phyloP scores from a whole-genome alignment of 2,329 filamentous ascomycete genomes.

The Westerdykella sp. region DNA sequence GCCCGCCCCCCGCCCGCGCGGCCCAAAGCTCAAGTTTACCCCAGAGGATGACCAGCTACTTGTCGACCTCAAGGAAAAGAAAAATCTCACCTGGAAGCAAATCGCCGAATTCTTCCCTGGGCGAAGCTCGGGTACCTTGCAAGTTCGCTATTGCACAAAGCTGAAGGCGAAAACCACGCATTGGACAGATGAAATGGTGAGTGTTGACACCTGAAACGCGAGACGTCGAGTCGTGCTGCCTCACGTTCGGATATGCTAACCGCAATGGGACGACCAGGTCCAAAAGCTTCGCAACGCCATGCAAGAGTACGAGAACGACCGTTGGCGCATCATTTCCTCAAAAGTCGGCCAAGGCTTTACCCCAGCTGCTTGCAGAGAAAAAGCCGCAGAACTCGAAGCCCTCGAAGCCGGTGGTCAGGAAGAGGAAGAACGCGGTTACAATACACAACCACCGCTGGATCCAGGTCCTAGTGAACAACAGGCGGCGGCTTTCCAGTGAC shows the following conservation, averaged over 20 bases:
- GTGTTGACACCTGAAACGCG: constrained; percentile 37
- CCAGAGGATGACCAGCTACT: constrained; percentile 83
- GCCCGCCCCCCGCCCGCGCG: constrained; percentile 72
- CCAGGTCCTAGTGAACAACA: constrained; percentile 25
- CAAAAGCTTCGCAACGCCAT: constrained; percentile 70
- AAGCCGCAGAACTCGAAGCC: constrained; percentile 56
- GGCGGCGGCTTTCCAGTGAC: constrained; percentile 31
- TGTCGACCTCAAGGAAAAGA: constrained; percentile 88
- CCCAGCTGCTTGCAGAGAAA: constrained; percentile 77
- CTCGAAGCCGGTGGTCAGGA: constrained; percentile 22
- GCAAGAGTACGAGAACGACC: constrained; percentile 82
- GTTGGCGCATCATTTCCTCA: constrained; percentile 85
- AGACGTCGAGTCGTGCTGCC: constrained; percentile 28
- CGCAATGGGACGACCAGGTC: constrained; percentile 50
- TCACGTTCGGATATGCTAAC: constrained; percentile 30
- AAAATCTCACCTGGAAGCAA: constrained; percentile 94
- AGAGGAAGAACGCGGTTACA: constrained; percentile 21
- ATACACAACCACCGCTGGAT: constrained; percentile 25
- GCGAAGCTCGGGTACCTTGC: constrained; percentile 79
- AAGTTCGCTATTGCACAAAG: constrained; percentile 93
- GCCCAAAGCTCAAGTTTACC: constrained; percentile 90
- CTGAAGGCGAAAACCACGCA: constrained; percentile 87
- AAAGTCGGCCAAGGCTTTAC: constrained; percentile 90
- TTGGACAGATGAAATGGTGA: constrained; percentile 90
- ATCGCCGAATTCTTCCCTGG: constrained; percentile 95